Percentiles rank a stretch among this genome's conserved stretches.
phyloP scores from a whole-genome alignment of 1,284 basidiomycete genomes.

The Malassezia sympodialis region DNA sequence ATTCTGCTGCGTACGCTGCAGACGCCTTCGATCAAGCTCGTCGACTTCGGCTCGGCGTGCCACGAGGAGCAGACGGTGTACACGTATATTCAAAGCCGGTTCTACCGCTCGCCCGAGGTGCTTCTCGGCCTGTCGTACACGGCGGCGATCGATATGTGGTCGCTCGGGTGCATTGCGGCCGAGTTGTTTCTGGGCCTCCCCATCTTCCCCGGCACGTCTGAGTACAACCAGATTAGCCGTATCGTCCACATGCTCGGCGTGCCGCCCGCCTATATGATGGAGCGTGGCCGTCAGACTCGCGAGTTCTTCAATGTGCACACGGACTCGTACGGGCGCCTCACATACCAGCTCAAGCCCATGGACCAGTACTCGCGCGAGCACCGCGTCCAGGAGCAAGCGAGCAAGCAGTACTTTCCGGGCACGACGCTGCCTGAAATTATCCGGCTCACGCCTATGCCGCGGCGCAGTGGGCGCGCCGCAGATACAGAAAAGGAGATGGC shows the following conservation, averaged over 20 bases:
- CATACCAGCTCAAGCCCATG: slow-evolving; percentile 76
- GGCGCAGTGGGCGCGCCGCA: slow-evolving; percentile 64
- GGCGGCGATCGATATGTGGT: slow-evolving; percentile 91
- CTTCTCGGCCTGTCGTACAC: slow-evolving; percentile 88
- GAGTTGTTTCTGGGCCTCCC: slow-evolving; percentile 93
- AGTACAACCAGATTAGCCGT: slow-evolving; percentile 93
- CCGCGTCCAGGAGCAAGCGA: slow-evolving; percentile 86
- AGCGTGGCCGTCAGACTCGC: slow-evolving; percentile 83
- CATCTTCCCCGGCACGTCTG: slow-evolving; percentile 93
- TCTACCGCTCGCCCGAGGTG: slow-evolving; percentile 97
- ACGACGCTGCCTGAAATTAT: slow-evolving; percentile 88
- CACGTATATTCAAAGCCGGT: slow-evolving; percentile 97
- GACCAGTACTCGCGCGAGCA: slow-evolving; percentile 94
- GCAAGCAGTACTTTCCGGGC: slow-evolving; percentile 97
- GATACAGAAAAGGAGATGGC: slow-evolving; percentile 94
- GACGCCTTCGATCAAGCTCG: slow-evolving; percentile 96
- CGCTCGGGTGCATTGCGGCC: slow-evolving; percentile 86
- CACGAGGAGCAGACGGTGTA: slow-evolving; percentile 98
- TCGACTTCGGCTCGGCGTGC: slow-evolving; percentile 97
- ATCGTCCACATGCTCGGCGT: slow-evolving; percentile 95
- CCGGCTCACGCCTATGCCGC: slow-evolving; percentile 80
- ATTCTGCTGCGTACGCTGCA: slow-evolving; percentile 60
- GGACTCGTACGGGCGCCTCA: slow-evolving; percentile 75
- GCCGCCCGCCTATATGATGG: slow-evolving; percentile 86
- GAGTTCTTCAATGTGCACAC: slow-evolving; percentile 81